These are phyloP conservation scores for Stylonectria norvegica DNA, from an alignment of 2,329 filamentous ascomycete species.

Conservation along the genomic window DNA sequence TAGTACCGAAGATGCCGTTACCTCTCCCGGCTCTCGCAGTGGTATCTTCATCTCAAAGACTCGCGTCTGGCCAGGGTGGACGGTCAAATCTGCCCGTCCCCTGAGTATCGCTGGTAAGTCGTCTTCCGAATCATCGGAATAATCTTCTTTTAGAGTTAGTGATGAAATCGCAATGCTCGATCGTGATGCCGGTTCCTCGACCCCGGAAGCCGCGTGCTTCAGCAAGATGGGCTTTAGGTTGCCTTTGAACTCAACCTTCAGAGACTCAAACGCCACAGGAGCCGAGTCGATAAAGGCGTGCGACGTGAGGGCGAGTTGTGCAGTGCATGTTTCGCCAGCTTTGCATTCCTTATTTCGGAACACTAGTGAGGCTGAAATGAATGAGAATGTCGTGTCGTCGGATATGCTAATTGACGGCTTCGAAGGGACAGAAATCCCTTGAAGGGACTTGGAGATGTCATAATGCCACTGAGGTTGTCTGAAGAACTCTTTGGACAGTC, in stretches of 20 bases:
- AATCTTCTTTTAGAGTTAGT: constrained; percentile 32
- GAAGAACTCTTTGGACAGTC: constrained; percentile 45
- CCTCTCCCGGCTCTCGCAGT: constrained; percentile 78
- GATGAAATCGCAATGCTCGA: constrained; percentile 20
- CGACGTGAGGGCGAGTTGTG: constrained; percentile 57
- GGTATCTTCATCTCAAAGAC: constrained; percentile 70
- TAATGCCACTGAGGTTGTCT: constrained; percentile 58
- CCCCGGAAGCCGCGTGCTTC: constrained; percentile 35
- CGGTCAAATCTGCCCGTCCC: constrained; percentile 60
- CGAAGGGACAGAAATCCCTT: constrained; percentile 42
- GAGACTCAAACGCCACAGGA: constrained; percentile 48
- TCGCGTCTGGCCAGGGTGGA: constrained; percentile 64
- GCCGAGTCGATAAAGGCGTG: constrained; percentile 51
- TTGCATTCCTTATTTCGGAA: constrained; percentile 58
- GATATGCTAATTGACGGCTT: constrained; percentile 51
- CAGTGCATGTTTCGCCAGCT: constrained; percentile 56
- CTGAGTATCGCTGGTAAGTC: constrained; percentile 39
- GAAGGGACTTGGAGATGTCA: constrained; percentile 55
- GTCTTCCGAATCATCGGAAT: constrained; percentile 23
- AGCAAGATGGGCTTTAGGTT: constrained; percentile 55
- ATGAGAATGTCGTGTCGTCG: constrained; percentile 50
- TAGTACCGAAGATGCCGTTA: constrained; percentile 60
- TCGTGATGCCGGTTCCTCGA: constrained; percentile 1
- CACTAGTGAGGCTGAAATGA: constrained; percentile 53
- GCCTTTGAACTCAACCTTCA: constrained; percentile 56